Conservation (phyloP, 208 protist genomes). For the Acanthamoeba healyi region DNA sequence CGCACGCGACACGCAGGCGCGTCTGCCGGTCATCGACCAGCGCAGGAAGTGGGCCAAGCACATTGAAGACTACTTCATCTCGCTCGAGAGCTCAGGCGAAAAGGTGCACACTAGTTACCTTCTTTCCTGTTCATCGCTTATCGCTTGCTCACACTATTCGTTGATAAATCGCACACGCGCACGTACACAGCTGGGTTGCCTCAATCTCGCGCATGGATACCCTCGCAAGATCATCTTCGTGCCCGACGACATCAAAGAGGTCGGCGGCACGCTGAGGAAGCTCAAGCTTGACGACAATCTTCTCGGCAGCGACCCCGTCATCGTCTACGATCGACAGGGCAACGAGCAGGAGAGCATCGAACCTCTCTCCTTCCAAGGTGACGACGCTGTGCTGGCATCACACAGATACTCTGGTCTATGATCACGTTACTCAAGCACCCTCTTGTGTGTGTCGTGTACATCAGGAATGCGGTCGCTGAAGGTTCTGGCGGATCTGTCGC, state of each 20-base stretch:
- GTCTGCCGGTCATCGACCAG: background rate
- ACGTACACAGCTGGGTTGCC: background rate
- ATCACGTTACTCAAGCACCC: no score
- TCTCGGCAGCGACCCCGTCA: background rate
- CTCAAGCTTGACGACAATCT: slow-evolving; percentile 1
- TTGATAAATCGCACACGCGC: no score
- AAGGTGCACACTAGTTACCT: background rate
- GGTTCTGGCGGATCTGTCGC: background rate
- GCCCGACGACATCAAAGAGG: background rate
- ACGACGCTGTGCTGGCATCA: no score
- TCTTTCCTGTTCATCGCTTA: no score
- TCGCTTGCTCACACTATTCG: no score
- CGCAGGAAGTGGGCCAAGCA: background rate
- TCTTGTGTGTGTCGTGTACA: no score
- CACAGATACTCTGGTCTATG: no score
- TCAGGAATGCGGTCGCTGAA: background rate
- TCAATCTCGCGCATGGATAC: background rate
- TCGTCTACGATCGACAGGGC: background rate
- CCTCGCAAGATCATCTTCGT: background rate
- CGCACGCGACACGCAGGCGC: no score
- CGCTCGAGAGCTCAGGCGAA: background rate
- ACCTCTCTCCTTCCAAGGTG: background rate
- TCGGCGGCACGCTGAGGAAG: background rate
- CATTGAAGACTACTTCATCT: background rate
- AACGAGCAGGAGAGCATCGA: background rate